A percentile compares a stretch with the other conserved stretches of the same genome.
Evolutionary conservation across 805 yeast genomes (phyloP).

Genomic region (Yamadazyma akitaensis): DNA sequence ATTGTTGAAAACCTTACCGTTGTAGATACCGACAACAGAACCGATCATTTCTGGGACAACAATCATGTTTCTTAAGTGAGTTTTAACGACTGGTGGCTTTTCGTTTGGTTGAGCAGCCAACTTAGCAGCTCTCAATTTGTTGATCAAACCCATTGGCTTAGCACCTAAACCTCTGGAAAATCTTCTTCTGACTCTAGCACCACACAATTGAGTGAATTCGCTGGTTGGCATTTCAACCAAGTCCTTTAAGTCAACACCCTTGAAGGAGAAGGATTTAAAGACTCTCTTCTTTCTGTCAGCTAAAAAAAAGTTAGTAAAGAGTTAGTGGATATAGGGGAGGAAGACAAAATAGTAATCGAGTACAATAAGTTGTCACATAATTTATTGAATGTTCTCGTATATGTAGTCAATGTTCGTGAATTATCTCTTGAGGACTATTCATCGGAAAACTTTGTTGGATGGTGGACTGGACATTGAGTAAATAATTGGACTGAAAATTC

Average conservation of each 20-base stretch:
- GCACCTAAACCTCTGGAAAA: constrained; percentile 95
- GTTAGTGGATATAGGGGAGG: neutral
- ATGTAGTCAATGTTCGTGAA: too few species aligned
- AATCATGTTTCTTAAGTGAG: constrained; percentile 99
- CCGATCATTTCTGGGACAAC: constrained; percentile 99
- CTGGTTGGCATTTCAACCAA: constrained; percentile 91
- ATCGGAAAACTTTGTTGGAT: too few species aligned
- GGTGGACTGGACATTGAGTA: too few species aligned
- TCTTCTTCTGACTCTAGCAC: constrained; percentile 99
- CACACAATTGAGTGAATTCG: constrained; percentile 94
- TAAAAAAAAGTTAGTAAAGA: constrained; percentile 50
- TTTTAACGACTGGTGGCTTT: constrained; percentile 97
- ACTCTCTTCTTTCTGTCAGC: constrained; percentile 79
- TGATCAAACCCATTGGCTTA: constrained; percentile 93
- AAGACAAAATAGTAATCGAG: too few species aligned
- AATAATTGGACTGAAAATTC: neutral
- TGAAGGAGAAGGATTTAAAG: constrained; percentile 96
- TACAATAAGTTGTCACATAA: too few species aligned
- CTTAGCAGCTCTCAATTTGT: constrained; percentile 97
- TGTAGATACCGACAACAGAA: constrained; percentile 97
- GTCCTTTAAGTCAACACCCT: constrained; percentile 96
- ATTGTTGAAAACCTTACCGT: constrained; percentile 99
- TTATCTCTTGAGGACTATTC: too few species aligned
- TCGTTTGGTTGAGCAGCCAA: constrained; percentile 85
- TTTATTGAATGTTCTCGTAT: too few species aligned